Evolutionary conservation across 2,329 filamentous ascomycete genomes (phyloP).

Genomic region (Penicillium crustosum): DNA sequence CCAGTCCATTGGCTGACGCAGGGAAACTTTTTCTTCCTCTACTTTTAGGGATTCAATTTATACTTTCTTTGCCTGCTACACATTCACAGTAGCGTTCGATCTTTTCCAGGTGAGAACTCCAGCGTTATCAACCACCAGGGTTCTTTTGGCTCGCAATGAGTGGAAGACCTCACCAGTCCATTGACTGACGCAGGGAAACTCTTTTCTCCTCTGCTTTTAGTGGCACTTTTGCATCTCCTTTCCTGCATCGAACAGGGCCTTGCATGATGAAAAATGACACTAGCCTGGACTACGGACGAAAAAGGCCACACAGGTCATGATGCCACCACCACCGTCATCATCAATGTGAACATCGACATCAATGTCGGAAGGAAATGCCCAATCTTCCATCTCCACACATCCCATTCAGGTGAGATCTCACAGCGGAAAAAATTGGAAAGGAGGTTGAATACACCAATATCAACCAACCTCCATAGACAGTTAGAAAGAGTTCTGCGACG

Average conservation of each 20-base stretch:
- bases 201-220: neutral
- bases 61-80: no score
- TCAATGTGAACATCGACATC: neutral
- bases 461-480: neutral
- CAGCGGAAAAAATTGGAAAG: neutral
- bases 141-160: neutral
- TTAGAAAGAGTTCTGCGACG: slow-evolving; percentile 1
- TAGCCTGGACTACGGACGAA: neutral
- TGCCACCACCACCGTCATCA: no score
- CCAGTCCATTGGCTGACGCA: slow-evolving; percentile 1
- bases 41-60: neutral
- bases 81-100: no score
- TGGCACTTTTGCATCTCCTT: neutral
- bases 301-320: neutral
- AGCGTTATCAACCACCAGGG: neutral
- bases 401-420: neutral
- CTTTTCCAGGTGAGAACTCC: neutral
- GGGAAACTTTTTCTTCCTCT: neutral
- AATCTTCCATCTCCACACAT: neutral
- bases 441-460: no score
- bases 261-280: no score
- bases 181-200: neutral
- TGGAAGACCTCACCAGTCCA: slow-evolving; percentile 5
- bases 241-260: neutral
- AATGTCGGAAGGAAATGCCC: neutral